These are phyloP conservation scores for Clonostachys byssicola DNA, from an alignment of 2,329 filamentous ascomycete genomes.

Conservation along the genomic window DNA sequence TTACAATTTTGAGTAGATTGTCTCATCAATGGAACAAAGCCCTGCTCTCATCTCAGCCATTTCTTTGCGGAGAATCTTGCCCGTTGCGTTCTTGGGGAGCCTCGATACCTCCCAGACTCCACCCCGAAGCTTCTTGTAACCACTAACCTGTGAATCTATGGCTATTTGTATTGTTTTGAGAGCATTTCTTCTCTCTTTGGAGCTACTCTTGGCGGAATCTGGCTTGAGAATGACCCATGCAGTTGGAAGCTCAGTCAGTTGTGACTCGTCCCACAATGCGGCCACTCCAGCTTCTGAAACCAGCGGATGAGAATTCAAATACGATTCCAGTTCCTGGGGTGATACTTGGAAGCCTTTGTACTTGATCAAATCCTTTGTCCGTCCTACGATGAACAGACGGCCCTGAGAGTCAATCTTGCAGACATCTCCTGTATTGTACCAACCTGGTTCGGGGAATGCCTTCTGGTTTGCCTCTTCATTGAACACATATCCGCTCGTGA, in stretches of 20 bases:
- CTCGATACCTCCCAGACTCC: slow-evolving; percentile 24
- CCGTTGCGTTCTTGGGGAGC: slow-evolving; percentile 28
- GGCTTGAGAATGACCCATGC: slow-evolving; percentile 28
- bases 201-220: neutral
- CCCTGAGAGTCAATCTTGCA: slow-evolving; percentile 26
- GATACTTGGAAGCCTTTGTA: slow-evolving; percentile 36
- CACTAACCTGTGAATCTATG: slow-evolving; percentile 28
- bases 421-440: slow-evolving; percentile 41
- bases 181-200: slow-evolving; percentile 5
- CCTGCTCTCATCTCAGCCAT: slow-evolving; percentile 21
- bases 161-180: slow-evolving; percentile 20
- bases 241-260: slow-evolving; percentile 29
- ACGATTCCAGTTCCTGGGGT: slow-evolving; percentile 27
- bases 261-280: slow-evolving; percentile 26
- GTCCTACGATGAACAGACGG: slow-evolving; percentile 25
- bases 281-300: slow-evolving; percentile 27
- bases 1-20: slow-evolving; percentile 8
- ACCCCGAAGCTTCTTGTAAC: slow-evolving; percentile 33
- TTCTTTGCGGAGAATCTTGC: slow-evolving; percentile 27
- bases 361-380: slow-evolving; percentile 35
- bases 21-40: slow-evolving; percentile 17
- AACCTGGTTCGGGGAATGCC: slow-evolving; percentile 28
- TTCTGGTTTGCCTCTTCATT: slow-evolving; percentile 28
- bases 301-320: slow-evolving; percentile 26
- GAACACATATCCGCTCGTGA: slow-evolving; percentile 34